A percentile compares a stretch with the other conserved stretches of the same genome.
Evolutionary conservation across 495 filamentous ascomycete genomes (phyloP).

Genomic region (Lepidopterella palustris): DNA sequence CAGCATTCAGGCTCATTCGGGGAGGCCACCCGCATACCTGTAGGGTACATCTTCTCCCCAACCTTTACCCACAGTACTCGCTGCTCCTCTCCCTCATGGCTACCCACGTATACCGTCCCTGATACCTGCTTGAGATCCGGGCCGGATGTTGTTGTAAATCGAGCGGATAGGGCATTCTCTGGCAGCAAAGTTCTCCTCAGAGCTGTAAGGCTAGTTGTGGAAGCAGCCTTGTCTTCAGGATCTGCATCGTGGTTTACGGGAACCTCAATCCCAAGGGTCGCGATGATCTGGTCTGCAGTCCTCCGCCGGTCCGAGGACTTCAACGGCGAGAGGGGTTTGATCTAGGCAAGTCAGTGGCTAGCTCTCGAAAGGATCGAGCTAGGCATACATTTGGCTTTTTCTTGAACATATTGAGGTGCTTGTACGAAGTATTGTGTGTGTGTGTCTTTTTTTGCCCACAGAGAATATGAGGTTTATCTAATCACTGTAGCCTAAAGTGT

Average conservation of each 20-base stretch:
- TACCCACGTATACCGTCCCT: slow-evolving; percentile 61
- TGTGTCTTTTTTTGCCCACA: background rate
- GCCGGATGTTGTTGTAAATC: slow-evolving; percentile 64
- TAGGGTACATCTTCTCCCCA: slow-evolving; percentile 61
- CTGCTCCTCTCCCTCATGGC: slow-evolving; percentile 49
- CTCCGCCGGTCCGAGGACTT: slow-evolving; percentile 67
- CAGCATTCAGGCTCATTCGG: background rate
- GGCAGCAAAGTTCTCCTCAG: slow-evolving; percentile 60
- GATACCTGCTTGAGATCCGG: slow-evolving; percentile 57
- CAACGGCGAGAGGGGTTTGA: slow-evolving; percentile 63
- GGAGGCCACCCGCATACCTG: slow-evolving; percentile 26
- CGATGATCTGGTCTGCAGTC: slow-evolving; percentile 64
- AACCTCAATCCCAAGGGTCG: slow-evolving; percentile 50
- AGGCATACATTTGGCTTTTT: slow-evolving; percentile 62
- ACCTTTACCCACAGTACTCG: slow-evolving; percentile 65
- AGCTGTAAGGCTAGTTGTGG: slow-evolving; percentile 44
- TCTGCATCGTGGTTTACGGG: slow-evolving; percentile 37
- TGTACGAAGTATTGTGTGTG: background rate
- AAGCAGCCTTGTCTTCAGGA: slow-evolving; percentile 37
- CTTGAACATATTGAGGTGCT: slow-evolving; percentile 56
- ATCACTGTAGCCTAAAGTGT: background rate
- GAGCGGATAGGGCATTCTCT: slow-evolving; percentile 56
- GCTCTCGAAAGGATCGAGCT: background rate
- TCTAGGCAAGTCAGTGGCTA: slow-evolving; percentile 36
- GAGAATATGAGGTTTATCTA: background rate